Percentiles rank a stretch among this genome's conserved stretches.
Conservation (phyloP, 2,329 filamentous ascomycete species). For the Pezicula carpinea region DNA sequence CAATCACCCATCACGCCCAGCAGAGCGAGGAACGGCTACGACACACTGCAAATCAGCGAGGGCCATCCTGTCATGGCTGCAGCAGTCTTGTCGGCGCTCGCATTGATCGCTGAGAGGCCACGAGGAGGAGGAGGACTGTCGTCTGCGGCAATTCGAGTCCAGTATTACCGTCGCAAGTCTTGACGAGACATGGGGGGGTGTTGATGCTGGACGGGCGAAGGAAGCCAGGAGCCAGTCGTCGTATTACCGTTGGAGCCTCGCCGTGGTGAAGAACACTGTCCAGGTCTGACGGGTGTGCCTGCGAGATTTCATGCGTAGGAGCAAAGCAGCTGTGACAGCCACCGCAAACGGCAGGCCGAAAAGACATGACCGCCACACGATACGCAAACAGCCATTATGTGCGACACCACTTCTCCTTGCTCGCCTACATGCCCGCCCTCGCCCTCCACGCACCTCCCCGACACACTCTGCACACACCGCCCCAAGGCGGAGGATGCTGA, state of each 20-base stretch:
- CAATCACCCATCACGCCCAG: not conserved
- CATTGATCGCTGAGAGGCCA: conserved; percentile 22
- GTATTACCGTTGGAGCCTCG: too few relatives aligned
- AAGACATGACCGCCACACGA: conserved; percentile 13
- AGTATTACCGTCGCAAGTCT: too few relatives aligned
- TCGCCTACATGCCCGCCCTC: conserved; percentile 8
- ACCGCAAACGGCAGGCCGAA: conserved; percentile 6
- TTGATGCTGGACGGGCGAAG: too few relatives aligned
- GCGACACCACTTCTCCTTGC: conserved; percentile 12
- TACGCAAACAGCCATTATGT: conserved; percentile 15
- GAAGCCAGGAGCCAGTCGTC: too few relatives aligned
- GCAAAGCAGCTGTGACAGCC: too few relatives aligned
- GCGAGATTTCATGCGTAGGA: conserved; percentile 15
- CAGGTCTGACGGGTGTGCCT: conserved; percentile 12
- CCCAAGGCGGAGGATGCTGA: too few relatives aligned
- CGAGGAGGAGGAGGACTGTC: too few relatives aligned
- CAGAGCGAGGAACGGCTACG: not conserved
- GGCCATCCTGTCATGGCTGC: not conserved
- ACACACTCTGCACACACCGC: too few relatives aligned
- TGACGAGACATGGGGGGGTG: too few relatives aligned
- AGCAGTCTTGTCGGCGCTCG: conserved; percentile 5
- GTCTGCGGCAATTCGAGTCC: conserved; percentile 9
- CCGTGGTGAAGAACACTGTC: too few relatives aligned
- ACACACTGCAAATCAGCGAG: not conserved
- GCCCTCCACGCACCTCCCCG: conserved; percentile 5